phyloP scores from a whole-genome alignment of 176 grass and related monocot species.

The Sorghum bicolor region Sorghum_bicolor_NCBIv3 NC_012877.2:5986501-5987000 shows the following conservation, averaged over 20 bases:
- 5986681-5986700: neutral
- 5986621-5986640: neutral
- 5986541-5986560: neutral
- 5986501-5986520: neutral
- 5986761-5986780: neutral
- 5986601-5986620: neutral
- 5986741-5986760: neutral
- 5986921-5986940: neutral
- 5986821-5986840: neutral
- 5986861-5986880: neutral
- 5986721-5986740: neutral
- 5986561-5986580: neutral
- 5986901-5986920: neutral
- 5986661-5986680: neutral
- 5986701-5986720: neutral
- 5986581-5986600: neutral
- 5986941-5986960: neutral
- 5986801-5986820: neutral
- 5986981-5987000: neutral
- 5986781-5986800: neutral
- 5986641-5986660: neutral
- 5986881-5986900: neutral
- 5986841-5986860: neutral
- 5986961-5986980: neutral
- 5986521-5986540: neutral